A percentile compares a stretch with the other conserved stretches of the same genome.
Evolutionary conservation across 1,139 yeast species (phyloP).

Genomic region (Debaryomyces nepalensis): DNA sequence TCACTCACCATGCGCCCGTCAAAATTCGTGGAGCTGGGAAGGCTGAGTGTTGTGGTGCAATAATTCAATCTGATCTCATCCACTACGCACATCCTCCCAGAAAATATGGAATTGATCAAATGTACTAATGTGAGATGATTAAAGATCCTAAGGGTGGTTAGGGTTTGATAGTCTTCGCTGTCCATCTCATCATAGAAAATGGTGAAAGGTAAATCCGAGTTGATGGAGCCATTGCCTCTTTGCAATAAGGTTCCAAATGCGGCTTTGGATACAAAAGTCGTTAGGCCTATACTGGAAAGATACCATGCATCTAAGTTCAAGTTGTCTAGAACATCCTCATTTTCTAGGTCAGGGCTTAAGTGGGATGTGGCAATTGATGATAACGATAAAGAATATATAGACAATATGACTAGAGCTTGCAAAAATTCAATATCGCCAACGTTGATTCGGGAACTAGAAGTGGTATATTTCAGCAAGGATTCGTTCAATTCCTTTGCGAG

Average conservation of each 20-base stretch:
- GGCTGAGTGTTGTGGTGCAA: conserved; percentile 63
- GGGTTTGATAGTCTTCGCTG: conserved; percentile 51
- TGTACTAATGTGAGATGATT: conserved; percentile 77
- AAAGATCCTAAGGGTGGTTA: conserved; percentile 64
- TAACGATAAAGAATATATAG: conserved; percentile 64
- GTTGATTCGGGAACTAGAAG: conserved; percentile 20
- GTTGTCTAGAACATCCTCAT: conserved; percentile 10
- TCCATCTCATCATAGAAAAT: conserved; percentile 37
- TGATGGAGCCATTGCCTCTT: background rate
- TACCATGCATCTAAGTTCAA: conserved; percentile 60
- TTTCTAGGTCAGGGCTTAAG: conserved; percentile 3
- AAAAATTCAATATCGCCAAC: conserved; percentile 58
- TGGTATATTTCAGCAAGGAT: conserved; percentile 38
- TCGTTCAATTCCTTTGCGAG: conserved; percentile 48
- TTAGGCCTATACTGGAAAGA: conserved; percentile 60
- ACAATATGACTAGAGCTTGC: conserved; percentile 65
- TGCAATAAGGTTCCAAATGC: conserved; percentile 35
- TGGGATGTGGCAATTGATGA: conserved; percentile 46
- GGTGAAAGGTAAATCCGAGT: conserved; percentile 26
- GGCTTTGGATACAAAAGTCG: conserved; percentile 56
- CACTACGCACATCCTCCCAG: conserved; percentile 76
- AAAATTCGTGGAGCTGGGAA: conserved; percentile 72
- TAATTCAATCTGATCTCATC: conserved; percentile 68
- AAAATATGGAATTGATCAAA: conserved; percentile 65
- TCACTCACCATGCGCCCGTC: conserved; percentile 87